Conservation (phyloP, 805 yeast species). For the Suhomyces prunicola region DNA sequence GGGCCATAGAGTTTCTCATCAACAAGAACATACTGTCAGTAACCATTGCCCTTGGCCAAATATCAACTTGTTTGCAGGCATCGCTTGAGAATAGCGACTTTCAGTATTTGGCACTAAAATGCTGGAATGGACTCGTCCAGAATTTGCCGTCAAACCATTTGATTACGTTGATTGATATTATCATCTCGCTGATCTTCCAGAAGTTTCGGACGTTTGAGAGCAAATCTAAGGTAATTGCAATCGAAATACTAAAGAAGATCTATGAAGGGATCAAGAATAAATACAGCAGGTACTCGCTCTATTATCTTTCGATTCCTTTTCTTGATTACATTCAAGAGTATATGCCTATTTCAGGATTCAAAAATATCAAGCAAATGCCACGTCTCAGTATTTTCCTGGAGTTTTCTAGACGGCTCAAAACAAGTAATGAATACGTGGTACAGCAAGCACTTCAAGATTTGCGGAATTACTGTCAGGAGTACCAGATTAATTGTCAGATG, state of each 20-base stretch:
- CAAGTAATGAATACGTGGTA: constrained; percentile 69
- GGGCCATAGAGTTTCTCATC: constrained; percentile 70
- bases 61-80: constrained; percentile 80
- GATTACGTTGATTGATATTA: constrained; percentile 65
- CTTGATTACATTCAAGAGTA: constrained; percentile 19
- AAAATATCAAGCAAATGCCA: constrained; percentile 23
- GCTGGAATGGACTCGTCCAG: constrained; percentile 63
- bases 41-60: constrained; percentile 67
- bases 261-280: constrained; percentile 30
- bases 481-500: constrained; percentile 47
- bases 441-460: constrained; percentile 69
- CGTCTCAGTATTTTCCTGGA: constrained; percentile 43
- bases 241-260: constrained; percentile 43
- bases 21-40: constrained; percentile 53
- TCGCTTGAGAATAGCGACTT: constrained; percentile 64
- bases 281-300: constrained; percentile 45
- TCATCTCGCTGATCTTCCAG: constrained; percentile 71
- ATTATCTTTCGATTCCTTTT: constrained; percentile 52
- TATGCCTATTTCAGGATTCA: constrained; percentile 11
- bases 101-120: constrained; percentile 57
- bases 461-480: constrained; percentile 47
- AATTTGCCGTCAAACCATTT: constrained; percentile 56
- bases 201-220: constrained; percentile 53
- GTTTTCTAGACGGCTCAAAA: constrained; percentile 52
- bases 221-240: constrained; percentile 50